phyloP scores from a whole-genome alignment of 495 filamentous ascomycete genomes.

The Hyaloscypha finlandica region DNA sequence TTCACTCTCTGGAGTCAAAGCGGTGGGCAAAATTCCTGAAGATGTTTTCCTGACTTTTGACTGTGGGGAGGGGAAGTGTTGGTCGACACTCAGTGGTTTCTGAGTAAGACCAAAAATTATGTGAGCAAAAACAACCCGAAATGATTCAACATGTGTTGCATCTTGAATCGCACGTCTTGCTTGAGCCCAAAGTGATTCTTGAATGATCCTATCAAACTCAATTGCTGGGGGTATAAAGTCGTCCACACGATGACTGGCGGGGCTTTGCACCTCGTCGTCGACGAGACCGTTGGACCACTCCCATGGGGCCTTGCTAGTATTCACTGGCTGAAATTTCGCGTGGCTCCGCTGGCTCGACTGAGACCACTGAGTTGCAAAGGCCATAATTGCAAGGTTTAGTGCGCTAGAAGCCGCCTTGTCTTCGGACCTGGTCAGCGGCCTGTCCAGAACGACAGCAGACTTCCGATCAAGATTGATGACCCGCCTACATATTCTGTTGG shows the following conservation, averaged over 20 bases:
- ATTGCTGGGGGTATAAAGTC: slow-evolving; percentile 8
- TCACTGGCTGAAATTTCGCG: slow-evolving; percentile 4
- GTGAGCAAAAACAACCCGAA: slow-evolving; percentile 46
- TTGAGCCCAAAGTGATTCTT: slow-evolving; percentile 47
- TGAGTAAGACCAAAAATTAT: slow-evolving; percentile 51
- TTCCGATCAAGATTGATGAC: slow-evolving; percentile 45
- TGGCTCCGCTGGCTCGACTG: slow-evolving; percentile 18
- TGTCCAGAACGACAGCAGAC: slow-evolving; percentile 34
- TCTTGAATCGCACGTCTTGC: slow-evolving; percentile 42
- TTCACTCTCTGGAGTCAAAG: slow-evolving; percentile 2
- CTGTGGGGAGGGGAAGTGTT: slow-evolving; percentile 5
- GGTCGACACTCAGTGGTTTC: slow-evolving; percentile 33
- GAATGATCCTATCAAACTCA: slow-evolving; percentile 40
- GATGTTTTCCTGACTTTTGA: slow-evolving; percentile 2
- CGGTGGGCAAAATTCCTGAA: background rate
- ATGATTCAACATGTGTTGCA: slow-evolving; percentile 42
- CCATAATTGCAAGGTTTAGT: slow-evolving; percentile 45
- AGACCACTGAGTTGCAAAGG: slow-evolving; percentile 51
- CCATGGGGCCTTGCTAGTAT: background rate
- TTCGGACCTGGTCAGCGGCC: slow-evolving; percentile 39
- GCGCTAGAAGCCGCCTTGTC: slow-evolving; percentile 40
- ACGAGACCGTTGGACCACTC: background rate
- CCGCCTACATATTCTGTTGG: slow-evolving; percentile 46
- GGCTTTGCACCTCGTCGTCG: slow-evolving; percentile 2
- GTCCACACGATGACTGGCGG: slow-evolving; percentile 5